A percentile compares a stretch with the other conserved stretches of the same genome.
Evolutionary conservation across 2,329 filamentous ascomycete genomes (phyloP).

Genomic region (Neoarthrinium moseri): DNA sequence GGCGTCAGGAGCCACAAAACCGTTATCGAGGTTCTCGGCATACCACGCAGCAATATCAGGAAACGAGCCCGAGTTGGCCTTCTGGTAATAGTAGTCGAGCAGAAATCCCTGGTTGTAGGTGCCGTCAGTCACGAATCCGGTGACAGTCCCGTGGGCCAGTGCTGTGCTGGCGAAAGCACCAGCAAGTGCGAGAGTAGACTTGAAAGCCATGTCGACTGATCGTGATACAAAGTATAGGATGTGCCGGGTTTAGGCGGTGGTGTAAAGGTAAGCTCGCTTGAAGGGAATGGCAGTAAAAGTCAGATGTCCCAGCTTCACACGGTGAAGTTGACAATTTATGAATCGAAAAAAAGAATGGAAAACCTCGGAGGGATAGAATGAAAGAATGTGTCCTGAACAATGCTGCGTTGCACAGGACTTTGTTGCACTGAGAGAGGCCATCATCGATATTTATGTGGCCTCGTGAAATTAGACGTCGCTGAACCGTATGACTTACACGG

Average conservation of each 20-base stretch:
- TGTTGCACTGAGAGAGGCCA: not conserved
- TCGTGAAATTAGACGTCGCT: not conserved
- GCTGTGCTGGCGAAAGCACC: conserved; percentile 25
- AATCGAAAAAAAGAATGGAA: conserved; percentile 10
- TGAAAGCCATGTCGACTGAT: conserved; percentile 13
- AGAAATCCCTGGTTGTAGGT: conserved; percentile 26
- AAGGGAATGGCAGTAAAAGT: conserved; percentile 1
- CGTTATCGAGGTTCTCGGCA: conserved; percentile 29
- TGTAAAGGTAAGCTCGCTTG: not conserved
- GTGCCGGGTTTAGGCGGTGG: not conserved
- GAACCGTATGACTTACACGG: not conserved
- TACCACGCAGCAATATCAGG: conserved; percentile 29
- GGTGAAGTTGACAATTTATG: conserved; percentile 11
- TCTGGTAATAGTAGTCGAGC: conserved; percentile 31
- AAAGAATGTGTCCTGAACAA: conserved; percentile 6
- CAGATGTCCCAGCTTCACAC: conserved; percentile 12
- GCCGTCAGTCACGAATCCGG: conserved; percentile 46
- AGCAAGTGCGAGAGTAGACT: conserved; percentile 18
- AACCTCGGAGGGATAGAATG: conserved; percentile 2
- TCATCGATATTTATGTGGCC: conserved; percentile 1
- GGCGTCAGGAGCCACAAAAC: conserved; percentile 16
- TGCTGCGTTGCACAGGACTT: not conserved
- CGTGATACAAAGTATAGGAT: not conserved
- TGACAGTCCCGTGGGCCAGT: conserved; percentile 43
- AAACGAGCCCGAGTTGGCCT: conserved; percentile 22